Conservation (phyloP, 2,329 filamentous ascomycete species). For the Penicillium sp. region DNA sequence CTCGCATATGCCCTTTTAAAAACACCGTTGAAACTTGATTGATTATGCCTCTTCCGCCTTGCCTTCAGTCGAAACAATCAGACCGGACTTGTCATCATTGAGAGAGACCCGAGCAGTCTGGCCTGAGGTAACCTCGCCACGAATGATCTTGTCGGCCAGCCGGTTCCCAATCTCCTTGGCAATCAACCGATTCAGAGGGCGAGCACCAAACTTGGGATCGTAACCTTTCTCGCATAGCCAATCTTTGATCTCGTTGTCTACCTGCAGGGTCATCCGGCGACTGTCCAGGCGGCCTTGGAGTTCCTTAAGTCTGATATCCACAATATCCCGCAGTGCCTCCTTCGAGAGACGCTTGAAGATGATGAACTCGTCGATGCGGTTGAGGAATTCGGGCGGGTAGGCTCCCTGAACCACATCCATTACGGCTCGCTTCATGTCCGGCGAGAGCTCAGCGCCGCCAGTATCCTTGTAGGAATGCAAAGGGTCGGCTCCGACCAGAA, state of each 20-base stretch:
- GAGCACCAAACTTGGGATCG: constrained; percentile 85
- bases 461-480: constrained; percentile 65
- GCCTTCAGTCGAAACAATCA: constrained; percentile 52
- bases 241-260: constrained; percentile 70
- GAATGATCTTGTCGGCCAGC: constrained; percentile 88
- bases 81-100: constrained; percentile 60
- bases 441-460: constrained; percentile 68
- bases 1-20: background rate
- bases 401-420: constrained; percentile 78
- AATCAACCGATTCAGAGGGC: constrained; percentile 88
- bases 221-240: constrained; percentile 92
- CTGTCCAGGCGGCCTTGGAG: constrained; percentile 82
- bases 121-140: constrained; percentile 75
- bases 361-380: constrained; percentile 96
- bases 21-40: constrained; percentile 9
- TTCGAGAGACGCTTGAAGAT: constrained; percentile 85
- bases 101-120: constrained; percentile 72
- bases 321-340: constrained; percentile 81
- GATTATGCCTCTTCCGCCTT: constrained; percentile 12
- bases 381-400: constrained; percentile 92
- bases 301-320: constrained; percentile 86
- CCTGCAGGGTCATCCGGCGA: constrained; percentile 74
- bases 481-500: constrained; percentile 75
- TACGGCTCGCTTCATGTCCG: constrained; percentile 73
- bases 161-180: constrained; percentile 85